phyloP scores from a whole-genome alignment of 331 rosid genomes.

The Arachis monticola region DNA sequence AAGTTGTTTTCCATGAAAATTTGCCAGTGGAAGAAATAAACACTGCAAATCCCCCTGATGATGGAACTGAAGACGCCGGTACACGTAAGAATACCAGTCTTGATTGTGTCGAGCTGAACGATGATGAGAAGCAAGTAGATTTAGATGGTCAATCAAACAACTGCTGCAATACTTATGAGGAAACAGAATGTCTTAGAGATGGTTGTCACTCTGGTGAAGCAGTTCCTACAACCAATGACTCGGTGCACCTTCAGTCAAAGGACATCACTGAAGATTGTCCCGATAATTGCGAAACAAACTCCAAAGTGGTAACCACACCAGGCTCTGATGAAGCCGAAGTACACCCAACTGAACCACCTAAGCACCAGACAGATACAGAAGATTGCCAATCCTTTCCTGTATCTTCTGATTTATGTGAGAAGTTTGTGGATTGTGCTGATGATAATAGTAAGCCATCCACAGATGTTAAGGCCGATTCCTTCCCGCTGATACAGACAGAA shows the following conservation, averaged over 20 bases:
- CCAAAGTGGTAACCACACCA: constrained; percentile 27
- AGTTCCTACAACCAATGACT: constrained; percentile 24
- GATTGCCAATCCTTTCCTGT: constrained; percentile 34
- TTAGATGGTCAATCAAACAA: constrained; percentile 40
- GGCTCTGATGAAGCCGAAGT: constrained; percentile 34
- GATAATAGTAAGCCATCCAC: constrained; percentile 26
- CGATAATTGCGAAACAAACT: constrained; percentile 36
- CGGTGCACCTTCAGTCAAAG: constrained; percentile 25
- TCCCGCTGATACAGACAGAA: constrained; percentile 21
- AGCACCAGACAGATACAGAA: constrained; percentile 37
- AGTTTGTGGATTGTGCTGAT: constrained; percentile 17
- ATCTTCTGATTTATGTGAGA: constrained; percentile 35
- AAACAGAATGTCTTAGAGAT: constrained; percentile 35
- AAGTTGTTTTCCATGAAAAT: constrained; percentile 38
- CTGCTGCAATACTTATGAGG: constrained; percentile 34
- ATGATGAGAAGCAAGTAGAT: constrained; percentile 35
- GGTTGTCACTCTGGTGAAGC: constrained; percentile 35
- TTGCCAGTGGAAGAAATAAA: constrained; percentile 40
- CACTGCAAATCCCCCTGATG: constrained; percentile 27
- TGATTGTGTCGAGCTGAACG: constrained; percentile 27
- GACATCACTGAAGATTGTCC: constrained; percentile 41
- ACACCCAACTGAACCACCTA: constrained; percentile 28
- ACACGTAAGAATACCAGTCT: constrained; percentile 35
- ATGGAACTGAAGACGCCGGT: constrained; percentile 32
- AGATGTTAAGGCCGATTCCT: constrained; percentile 11